phyloP scores from a whole-genome alignment of 139 green algal species.

The Monoraphidium neglectum region DNA sequence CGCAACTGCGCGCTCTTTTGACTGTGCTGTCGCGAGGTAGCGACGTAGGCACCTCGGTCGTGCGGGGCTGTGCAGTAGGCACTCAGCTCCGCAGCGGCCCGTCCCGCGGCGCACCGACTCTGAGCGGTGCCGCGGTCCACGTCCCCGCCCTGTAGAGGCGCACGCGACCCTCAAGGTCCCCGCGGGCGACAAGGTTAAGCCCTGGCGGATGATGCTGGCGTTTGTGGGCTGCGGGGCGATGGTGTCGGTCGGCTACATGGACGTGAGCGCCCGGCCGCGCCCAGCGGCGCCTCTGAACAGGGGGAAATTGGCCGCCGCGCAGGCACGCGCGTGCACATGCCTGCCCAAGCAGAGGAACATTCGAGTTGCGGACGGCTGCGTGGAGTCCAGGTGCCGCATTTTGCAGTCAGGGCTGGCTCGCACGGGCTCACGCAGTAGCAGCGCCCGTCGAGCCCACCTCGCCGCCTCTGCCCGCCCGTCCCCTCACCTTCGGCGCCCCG shows the following conservation, averaged over 20 bases:
- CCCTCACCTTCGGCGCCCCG: slow-evolving; percentile 83
- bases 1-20: too few species aligned
- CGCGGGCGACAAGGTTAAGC: neutral
- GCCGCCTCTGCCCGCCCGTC: slow-evolving; percentile 33
- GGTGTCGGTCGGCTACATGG: slow-evolving; percentile 69
- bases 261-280: neutral
- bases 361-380: neutral
- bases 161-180: slow-evolving; percentile 45
- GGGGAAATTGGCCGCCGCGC: neutral
- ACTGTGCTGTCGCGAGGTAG: too few species aligned
- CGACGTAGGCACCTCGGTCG: too few species aligned
- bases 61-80: too few species aligned
- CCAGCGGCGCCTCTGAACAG: neutral
- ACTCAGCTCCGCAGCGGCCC: too few species aligned
- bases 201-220: slow-evolving; percentile 45
- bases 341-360: neutral
- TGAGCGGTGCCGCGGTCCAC: too few species aligned
- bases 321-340: neutral
- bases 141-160: slow-evolving; percentile 45
- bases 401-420: neutral
- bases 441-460: neutral
- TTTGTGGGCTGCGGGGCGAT: slow-evolving; percentile 62
- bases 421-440: neutral
- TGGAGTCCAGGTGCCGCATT: neutral
- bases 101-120: too few species aligned